Evolutionary conservation across 1,284 basidiomycete species (phyloP).

Genomic region (Malassezia caprae): DNA sequence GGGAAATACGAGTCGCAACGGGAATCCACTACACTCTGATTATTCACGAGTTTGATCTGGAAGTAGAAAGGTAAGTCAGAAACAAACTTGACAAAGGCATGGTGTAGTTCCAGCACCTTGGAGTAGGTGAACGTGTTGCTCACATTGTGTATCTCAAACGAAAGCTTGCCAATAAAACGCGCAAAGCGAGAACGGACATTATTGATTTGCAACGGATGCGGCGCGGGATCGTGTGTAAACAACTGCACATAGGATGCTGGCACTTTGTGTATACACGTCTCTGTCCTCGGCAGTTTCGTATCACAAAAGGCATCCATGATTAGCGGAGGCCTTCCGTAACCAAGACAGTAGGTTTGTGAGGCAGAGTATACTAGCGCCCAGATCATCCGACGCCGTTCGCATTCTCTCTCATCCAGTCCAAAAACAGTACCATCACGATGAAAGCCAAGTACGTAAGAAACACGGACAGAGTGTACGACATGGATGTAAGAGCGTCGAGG

Average conservation of each 20-base stretch:
- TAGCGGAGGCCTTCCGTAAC: conserved; percentile 30
- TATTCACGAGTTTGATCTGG: conserved; percentile 17
- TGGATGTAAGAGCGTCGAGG: conserved; percentile 19
- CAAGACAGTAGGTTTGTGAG: conserved; percentile 28
- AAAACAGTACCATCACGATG: conserved; percentile 38
- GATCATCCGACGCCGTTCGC: conserved; percentile 30
- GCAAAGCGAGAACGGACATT: conserved; percentile 1
- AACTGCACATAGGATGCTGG: neutral
- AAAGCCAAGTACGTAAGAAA: conserved; percentile 36
- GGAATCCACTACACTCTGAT: conserved; percentile 23
- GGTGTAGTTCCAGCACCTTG: conserved; percentile 30
- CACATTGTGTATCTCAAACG: conserved; percentile 21
- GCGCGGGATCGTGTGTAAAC: neutral
- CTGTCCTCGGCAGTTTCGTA: conserved; percentile 26
- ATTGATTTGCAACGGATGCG: conserved; percentile 1
- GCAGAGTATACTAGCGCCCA: conserved; percentile 35
- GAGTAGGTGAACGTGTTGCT: conserved; percentile 24
- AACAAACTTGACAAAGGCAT: conserved; percentile 18
- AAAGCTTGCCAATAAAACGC: conserved; percentile 1
- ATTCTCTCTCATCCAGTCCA: conserved; percentile 24
- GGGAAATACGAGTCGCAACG: conserved; percentile 28
- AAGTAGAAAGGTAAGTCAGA: conserved; percentile 36
- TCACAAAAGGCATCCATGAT: conserved; percentile 37
- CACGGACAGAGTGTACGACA: conserved; percentile 25
- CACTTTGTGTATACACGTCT: conserved; percentile 12